Evolutionary conservation across 2,329 filamentous ascomycete genomes (phyloP).

Genomic region (Sporothrix globosa): DNA sequence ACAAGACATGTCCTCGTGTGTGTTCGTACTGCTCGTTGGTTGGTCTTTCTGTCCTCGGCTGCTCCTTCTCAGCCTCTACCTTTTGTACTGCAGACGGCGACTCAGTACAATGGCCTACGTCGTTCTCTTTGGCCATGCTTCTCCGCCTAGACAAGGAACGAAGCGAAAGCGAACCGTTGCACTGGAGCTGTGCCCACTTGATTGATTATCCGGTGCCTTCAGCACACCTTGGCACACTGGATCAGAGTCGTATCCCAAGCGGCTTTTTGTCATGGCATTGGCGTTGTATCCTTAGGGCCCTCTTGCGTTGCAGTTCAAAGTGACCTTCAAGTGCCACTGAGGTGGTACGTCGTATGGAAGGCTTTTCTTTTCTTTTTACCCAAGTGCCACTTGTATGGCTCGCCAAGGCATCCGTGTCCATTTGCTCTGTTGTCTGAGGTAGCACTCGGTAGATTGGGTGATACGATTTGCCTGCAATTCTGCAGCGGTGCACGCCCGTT

Average conservation of each 20-base stretch:
- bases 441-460: slow-evolving; percentile 28
- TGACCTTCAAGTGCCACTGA: background rate
- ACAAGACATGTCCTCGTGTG: background rate
- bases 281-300: background rate
- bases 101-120: background rate
- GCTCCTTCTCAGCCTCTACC: too few relatives aligned
- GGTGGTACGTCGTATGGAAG: background rate
- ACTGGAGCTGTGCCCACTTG: background rate
- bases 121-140: background rate
- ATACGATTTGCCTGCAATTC: slow-evolving; percentile 1
- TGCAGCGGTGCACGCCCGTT: background rate
- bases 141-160: background rate
- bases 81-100: background rate
- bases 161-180: slow-evolving; percentile 23
- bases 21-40: background rate
- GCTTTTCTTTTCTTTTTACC: too few relatives aligned
- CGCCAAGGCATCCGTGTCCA: slow-evolving; percentile 1
- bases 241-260: slow-evolving; percentile 4
- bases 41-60: background rate
- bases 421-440: slow-evolving; percentile 10
- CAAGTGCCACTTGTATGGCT: background rate
- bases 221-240: too few relatives aligned
- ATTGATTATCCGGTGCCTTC: slow-evolving; percentile 11
- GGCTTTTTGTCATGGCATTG: background rate
- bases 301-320: too few relatives aligned